phyloP scores from a whole-genome alignment of 176 grass and related monocot genomes.

The Aegilops umbellulata region DNA sequence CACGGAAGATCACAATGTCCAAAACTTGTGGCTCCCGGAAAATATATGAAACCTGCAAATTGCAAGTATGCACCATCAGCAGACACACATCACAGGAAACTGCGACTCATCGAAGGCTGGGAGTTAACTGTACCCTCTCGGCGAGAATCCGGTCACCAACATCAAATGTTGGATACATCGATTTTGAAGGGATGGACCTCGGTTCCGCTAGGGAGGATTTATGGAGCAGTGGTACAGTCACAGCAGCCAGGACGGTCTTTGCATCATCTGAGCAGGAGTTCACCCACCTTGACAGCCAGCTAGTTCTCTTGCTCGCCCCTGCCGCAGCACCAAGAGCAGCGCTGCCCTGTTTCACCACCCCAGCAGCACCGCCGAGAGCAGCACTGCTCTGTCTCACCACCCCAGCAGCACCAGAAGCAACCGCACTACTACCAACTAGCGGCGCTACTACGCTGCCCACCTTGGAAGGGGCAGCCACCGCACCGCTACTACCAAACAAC shows the following conservation, averaged over 20 bases:
- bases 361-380: slow-evolving; percentile 25
- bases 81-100: background rate
- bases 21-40: slow-evolving; percentile 79
- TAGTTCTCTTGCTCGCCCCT: slow-evolving; percentile 32
- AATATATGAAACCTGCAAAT: slow-evolving; percentile 74
- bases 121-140: slow-evolving; percentile 63
- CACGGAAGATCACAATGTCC: slow-evolving; percentile 92
- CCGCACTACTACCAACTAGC: background rate
- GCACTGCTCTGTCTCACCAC: slow-evolving; percentile 25
- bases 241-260: slow-evolving; percentile 68
- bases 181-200: slow-evolving; percentile 87
- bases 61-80: background rate
- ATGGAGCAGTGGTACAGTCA: slow-evolving; percentile 84
- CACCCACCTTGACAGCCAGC: slow-evolving; percentile 82
- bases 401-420: slow-evolving; percentile 16
- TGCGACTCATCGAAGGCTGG: background rate
- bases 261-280: slow-evolving; percentile 89
- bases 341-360: slow-evolving; percentile 21
- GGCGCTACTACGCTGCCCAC: slow-evolving; percentile 20
- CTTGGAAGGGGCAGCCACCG: slow-evolving; percentile 34
- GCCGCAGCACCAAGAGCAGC: slow-evolving; percentile 16
- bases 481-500: background rate
- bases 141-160: slow-evolving; percentile 90
- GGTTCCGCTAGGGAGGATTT: slow-evolving; percentile 74
- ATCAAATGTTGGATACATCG: slow-evolving; percentile 97